Evolutionary conservation across 352 stramenopile species (phyloP).

Genomic region (Pythium pyrilobum): DNA sequence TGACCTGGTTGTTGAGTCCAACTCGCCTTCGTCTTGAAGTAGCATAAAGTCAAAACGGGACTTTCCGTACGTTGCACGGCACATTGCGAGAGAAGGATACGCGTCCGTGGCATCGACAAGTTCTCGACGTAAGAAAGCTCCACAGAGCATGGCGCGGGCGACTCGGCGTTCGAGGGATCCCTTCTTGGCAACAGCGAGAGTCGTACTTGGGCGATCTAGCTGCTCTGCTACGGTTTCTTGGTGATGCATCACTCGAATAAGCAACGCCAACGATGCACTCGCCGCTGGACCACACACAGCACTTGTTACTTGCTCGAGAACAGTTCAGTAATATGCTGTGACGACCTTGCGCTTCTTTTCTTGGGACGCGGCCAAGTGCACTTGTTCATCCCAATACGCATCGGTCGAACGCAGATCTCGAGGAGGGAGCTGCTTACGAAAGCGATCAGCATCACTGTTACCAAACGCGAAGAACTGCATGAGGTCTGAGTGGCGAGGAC

Average conservation of each 20-base stretch:
- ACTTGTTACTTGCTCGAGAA: too few relatives aligned
- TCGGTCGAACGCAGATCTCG: not conserved
- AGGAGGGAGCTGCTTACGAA: not conserved
- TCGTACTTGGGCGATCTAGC: not conserved
- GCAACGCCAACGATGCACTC: too few relatives aligned
- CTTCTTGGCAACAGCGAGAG: not conserved
- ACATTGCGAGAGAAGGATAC: not conserved
- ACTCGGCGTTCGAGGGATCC: not conserved
- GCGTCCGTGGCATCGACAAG: not conserved
- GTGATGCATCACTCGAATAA: too few relatives aligned
- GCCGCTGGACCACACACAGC: too few relatives aligned
- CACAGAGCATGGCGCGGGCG: slow-evolving; percentile 1
- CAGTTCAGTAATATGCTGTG: too few relatives aligned
- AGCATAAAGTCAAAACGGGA: not conserved
- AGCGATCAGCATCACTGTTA: not conserved
- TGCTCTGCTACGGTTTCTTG: not conserved
- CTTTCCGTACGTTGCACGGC: not conserved
- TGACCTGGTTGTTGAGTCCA: not conserved
- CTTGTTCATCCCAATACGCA: slow-evolving; percentile 3
- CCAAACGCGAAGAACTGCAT: too few relatives aligned
- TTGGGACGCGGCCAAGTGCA: too few relatives aligned
- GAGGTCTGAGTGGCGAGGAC: too few relatives aligned
- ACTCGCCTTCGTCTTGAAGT: not conserved
- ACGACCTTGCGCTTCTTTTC: too few relatives aligned
- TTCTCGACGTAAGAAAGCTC: not conserved